A percentile compares a stretch with the other conserved stretches of the same genome.
Evolutionary conservation across 2,329 filamentous ascomycete genomes (phyloP).

Genomic region (Penicillium sp.): DNA sequence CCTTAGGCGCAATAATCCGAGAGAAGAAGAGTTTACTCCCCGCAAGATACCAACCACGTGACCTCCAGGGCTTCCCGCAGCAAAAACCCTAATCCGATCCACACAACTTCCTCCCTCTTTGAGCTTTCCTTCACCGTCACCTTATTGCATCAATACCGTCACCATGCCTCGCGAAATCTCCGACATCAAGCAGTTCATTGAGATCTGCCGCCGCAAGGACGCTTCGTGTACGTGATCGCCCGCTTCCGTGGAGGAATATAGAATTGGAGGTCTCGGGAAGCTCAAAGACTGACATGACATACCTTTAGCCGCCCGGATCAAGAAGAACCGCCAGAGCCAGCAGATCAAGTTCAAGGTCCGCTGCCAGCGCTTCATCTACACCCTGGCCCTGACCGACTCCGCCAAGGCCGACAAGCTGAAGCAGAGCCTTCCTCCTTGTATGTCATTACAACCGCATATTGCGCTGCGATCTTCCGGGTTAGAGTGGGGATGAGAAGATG

Average conservation of each 20-base stretch:
- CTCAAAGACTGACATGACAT: slow-evolving; percentile 19
- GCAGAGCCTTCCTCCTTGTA: slow-evolving; percentile 97
- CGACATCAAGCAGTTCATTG: slow-evolving; percentile 99
- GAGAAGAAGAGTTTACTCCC: background rate
- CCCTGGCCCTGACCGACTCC: slow-evolving; percentile 93
- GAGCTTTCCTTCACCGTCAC: slow-evolving; percentile 17
- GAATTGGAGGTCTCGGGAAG: slow-evolving; percentile 5
- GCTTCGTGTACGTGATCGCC: slow-evolving; percentile 77
- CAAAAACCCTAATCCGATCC: slow-evolving; percentile 26
- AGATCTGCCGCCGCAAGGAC: slow-evolving; percentile 99
- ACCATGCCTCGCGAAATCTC: slow-evolving; percentile 97
- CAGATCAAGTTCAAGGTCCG: slow-evolving; percentile 99
- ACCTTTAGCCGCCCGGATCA: slow-evolving; percentile 72
- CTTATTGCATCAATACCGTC: slow-evolving; percentile 35
- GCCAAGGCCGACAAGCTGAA: slow-evolving; percentile 99
- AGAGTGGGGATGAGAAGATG: background rate
- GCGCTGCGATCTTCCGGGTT: background rate
- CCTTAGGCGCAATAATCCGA: background rate
- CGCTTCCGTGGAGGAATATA: slow-evolving; percentile 5
- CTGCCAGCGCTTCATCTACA: slow-evolving; percentile 95
- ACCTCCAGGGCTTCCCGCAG: slow-evolving; percentile 17
- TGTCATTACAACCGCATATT: slow-evolving; percentile 37
- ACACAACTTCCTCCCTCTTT: slow-evolving; percentile 19
- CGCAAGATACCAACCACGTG: slow-evolving; percentile 6
- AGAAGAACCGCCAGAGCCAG: slow-evolving; percentile 86